Conservation (phyloP, 2,329 filamentous ascomycete genomes). For the Fusarium circinatum region DNA sequence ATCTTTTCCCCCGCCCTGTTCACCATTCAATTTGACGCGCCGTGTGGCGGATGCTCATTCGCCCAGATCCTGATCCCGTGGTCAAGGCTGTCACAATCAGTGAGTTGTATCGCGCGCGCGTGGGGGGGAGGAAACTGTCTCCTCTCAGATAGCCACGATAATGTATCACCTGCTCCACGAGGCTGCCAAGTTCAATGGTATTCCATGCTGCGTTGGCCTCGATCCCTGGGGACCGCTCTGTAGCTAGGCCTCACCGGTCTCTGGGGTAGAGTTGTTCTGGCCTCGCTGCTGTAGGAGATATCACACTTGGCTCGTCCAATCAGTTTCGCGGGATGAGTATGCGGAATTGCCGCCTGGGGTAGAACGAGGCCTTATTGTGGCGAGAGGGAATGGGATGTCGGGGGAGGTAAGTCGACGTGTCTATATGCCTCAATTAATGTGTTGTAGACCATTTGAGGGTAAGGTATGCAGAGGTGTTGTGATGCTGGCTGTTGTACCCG, state of each 20-base stretch:
- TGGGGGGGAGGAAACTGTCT: constrained; percentile 15
- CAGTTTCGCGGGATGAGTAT: constrained; percentile 1
- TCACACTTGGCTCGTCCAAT: constrained; percentile 27
- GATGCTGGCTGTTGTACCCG: not conserved
- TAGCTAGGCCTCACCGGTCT: constrained; percentile 29
- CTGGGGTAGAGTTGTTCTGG: constrained; percentile 10
- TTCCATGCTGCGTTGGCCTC: not conserved
- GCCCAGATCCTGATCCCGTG: constrained; percentile 12
- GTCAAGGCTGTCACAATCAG: constrained; percentile 21
- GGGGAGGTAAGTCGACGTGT: not conserved
- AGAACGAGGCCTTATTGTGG: constrained; percentile 13
- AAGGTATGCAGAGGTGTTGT: not conserved
- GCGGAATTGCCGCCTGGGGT: constrained; percentile 5
- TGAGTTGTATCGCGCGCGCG: not conserved
- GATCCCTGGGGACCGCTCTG: not conserved
- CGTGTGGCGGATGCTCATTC: constrained; percentile 44
- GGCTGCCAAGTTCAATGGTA: constrained; percentile 22
- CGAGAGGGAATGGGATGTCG: constrained; percentile 7
- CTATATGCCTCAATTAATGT: constrained; percentile 17
- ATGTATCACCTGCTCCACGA: not conserved
- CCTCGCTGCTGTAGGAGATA: constrained; percentile 13
- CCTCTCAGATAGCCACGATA: constrained; percentile 33
- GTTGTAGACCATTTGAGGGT: not conserved
- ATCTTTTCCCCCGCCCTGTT: not conserved
- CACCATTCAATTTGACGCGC: constrained; percentile 21